phyloP scores from a whole-genome alignment of 805 yeast genomes.

The Zygoascus biomembranicola region DNA sequence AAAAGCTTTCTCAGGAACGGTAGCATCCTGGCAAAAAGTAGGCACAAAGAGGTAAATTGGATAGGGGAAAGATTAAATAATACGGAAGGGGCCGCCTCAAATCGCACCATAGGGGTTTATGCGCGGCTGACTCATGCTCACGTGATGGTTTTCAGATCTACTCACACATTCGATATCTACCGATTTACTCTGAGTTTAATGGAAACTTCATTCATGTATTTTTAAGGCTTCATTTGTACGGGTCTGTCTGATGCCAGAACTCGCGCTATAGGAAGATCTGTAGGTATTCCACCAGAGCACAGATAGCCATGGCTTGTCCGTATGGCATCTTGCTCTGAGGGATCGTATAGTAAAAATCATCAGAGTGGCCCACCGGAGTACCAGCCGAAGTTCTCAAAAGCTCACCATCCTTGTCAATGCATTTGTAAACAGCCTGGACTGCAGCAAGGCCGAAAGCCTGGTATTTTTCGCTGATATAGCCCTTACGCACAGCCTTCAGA shows the following conservation, averaged over 20 bases:
- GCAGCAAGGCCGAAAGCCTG: constrained; percentile 24
- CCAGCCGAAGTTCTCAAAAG: constrained; percentile 31
- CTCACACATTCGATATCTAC: no score
- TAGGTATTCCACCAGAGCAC: constrained; percentile 27
- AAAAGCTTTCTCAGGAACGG: not conserved
- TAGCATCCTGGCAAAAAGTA: not conserved
- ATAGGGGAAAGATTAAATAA: no score
- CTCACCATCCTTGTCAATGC: constrained; percentile 28
- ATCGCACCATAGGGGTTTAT: no score
- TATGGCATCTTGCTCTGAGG: constrained; percentile 32
- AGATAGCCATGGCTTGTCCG: constrained; percentile 34
- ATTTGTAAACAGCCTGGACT: constrained; percentile 26
- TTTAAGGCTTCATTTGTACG: no score
- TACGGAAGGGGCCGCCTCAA: no score
- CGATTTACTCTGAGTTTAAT: no score
- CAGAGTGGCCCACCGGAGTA: constrained; percentile 30
- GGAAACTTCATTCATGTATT: no score
- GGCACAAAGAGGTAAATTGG: no score
- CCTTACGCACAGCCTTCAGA: constrained; percentile 27
- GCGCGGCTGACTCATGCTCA: no score
- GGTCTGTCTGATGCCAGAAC: no score
- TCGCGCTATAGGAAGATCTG: not conserved
- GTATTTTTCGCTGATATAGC: constrained; percentile 22
- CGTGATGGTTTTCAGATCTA: no score
- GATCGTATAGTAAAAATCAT: constrained; percentile 31